phyloP scores from a whole-genome alignment of 768 basidiomycete species.

The Asterophora parasitica region DNA sequence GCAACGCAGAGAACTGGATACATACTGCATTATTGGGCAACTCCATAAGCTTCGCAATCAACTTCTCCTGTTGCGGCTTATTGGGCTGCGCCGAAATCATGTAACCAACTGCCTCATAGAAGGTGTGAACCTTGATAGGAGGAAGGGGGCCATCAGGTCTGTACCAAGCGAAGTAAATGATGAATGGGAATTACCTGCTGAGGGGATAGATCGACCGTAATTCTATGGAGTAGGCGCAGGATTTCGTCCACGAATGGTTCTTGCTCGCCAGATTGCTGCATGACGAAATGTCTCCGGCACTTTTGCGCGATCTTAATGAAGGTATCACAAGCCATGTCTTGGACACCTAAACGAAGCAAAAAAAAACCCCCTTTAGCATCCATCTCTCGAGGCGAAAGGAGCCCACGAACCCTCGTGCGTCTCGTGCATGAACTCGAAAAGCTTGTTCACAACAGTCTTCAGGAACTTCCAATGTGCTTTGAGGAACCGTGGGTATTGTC shows the following conservation, averaged over 20 bases:
- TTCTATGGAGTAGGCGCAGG: conserved; percentile 82
- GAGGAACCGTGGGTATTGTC: conserved; percentile 98
- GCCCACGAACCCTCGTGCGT: conserved; percentile 80
- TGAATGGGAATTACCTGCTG: conserved; percentile 55
- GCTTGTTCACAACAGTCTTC: conserved; percentile 99
- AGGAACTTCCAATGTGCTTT: conserved; percentile 99
- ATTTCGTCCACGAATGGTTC: conserved; percentile 99
- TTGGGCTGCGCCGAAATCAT: conserved; percentile 99
- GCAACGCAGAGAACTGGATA: conserved; percentile 8
- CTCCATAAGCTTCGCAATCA: conserved; percentile 95
- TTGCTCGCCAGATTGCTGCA: conserved; percentile 95
- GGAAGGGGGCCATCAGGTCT: conserved; percentile 17
- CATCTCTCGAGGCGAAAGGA: neutral
- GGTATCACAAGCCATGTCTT: conserved; percentile 99
- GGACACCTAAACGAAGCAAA: conserved; percentile 61
- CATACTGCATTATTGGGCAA: conserved; percentile 92
- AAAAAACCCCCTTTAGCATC: neutral
- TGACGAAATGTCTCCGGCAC: conserved; percentile 95
- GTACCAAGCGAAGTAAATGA: neutral
- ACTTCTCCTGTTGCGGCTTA: conserved; percentile 92
- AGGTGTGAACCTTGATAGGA: conserved; percentile 73
- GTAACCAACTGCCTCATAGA: conserved; percentile 98
- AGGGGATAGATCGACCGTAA: conserved; percentile 90
- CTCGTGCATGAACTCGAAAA: conserved; percentile 99
- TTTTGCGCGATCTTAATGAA: conserved; percentile 99